Percentiles rank a stretch among this genome's conserved stretches.
Evolutionary conservation across 768 basidiomycete genomes (phyloP).

Genomic region (Leccinum subgranulosum): DNA sequence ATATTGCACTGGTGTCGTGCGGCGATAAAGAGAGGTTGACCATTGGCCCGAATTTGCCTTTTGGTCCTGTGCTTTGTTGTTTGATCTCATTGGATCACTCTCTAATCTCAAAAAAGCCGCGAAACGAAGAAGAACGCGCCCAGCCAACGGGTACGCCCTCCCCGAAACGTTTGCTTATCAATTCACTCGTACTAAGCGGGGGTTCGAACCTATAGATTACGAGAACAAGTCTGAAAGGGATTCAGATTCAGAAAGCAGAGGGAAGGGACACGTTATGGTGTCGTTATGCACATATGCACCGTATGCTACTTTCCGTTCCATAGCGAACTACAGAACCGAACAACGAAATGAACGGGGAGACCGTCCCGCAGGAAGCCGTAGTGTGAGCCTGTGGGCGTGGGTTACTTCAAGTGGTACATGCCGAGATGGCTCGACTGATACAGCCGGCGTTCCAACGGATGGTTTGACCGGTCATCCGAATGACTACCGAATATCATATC

Average conservation of each 20-base stretch:
- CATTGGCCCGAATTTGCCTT: background rate
- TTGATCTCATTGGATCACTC: background rate
- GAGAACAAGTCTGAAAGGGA: background rate
- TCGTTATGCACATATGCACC: background rate
- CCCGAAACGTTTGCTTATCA: background rate
- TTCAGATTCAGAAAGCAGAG: too few relatives aligned
- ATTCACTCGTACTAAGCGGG: background rate
- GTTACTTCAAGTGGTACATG: background rate
- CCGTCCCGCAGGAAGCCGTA: background rate
- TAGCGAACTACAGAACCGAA: background rate
- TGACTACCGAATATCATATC: background rate
- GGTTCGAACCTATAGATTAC: background rate
- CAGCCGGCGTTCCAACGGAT: background rate
- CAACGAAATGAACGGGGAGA: background rate
- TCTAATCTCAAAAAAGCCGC: background rate
- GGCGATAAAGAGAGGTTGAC: background rate
- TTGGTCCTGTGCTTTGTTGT: background rate
- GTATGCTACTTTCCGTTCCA: background rate
- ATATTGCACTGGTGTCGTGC: background rate
- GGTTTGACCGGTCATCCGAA: background rate
- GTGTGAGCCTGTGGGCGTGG: background rate
- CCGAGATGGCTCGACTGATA: slow-evolving; percentile 13
- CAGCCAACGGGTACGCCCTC: background rate
- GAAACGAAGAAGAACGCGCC: background rate
- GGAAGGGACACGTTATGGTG: background rate